Base-by-base conservation (phyloP, 805 yeast species). In the Saccharomycopsis babjevae region DNA sequence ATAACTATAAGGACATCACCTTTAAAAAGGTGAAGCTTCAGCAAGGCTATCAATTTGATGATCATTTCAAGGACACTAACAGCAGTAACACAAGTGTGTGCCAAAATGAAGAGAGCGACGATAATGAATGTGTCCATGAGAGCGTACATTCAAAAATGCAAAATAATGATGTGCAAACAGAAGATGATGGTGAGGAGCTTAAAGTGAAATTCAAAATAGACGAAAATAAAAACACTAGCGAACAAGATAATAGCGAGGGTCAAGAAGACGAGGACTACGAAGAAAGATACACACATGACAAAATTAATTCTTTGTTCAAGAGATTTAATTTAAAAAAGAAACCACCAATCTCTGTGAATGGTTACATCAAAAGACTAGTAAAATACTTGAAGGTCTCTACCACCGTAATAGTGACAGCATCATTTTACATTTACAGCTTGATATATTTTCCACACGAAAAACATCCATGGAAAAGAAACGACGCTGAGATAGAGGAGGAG, bases 351-450 rank as follows among this genome's bases (percentile, higher is more conserved):
- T 40, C 69, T 1, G 50, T 70, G 7, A 62, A 66, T 0, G 65
- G 67, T 7, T 72, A 71, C 54, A 57, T 72, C 18, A 68, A 66
- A 43, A 62, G 74, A 56, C 67, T 72, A 43, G 66, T 68, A 50
- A 66, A 67, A 18, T 68, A 68, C 57, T 68, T 72, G 55, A 66
- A 66, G 11, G 62, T 68, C 2, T 70, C 73, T 13, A 62, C 72
- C 0, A 67, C 71, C 5, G 73, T 71, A 2, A 67, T 71, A 32
- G 59, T 72, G 7, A 58, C 71, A 3, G 62, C 73, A 4, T 60
- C 67, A 0, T 62, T 60, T 25, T 72, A 71, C 59, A 66, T 72
- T 5, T 61, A 70, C 59, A 67, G 61, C 6, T 54, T 71, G 15
- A 67, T 65, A 3, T 59, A 65, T 10, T 56, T 62, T 15, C 22